A percentile compares a stretch with the other conserved stretches of the same genome.
These are phyloP conservation scores for Diaporthe nobilis DNA, from an alignment of 2,329 filamentous ascomycete species.

Conservation along the genomic window DNA sequence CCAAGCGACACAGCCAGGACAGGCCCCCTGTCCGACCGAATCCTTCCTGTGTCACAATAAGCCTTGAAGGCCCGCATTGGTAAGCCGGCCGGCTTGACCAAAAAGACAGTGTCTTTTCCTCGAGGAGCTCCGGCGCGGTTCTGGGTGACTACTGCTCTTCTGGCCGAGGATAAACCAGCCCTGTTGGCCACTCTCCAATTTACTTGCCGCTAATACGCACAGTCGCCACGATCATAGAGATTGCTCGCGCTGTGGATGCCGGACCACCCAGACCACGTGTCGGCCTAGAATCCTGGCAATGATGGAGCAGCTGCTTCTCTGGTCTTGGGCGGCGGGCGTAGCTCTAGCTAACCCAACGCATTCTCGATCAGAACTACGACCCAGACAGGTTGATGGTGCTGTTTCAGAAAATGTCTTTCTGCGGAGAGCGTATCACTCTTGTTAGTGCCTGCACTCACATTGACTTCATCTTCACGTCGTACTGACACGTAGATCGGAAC, in stretches of 20 bases:
- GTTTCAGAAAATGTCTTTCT: background rate
- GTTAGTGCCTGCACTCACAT: background rate
- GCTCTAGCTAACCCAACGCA: background rate
- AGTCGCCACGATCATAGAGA: background rate
- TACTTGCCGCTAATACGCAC: background rate
- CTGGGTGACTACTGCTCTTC: background rate
- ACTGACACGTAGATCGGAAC: background rate
- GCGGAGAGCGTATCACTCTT: conserved; percentile 10
- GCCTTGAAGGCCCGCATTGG: background rate
- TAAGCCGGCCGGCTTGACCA: background rate
- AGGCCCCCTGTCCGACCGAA: background rate
- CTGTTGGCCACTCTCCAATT: background rate
- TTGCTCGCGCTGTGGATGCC: background rate
- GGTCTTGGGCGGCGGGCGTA: background rate
- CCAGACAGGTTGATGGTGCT: background rate
- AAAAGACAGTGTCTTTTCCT: background rate
- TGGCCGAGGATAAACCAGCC: background rate
- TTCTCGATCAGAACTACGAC: background rate
- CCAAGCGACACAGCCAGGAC: background rate
- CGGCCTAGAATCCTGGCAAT: background rate
- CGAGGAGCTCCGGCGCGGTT: background rate
- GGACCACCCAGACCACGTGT: conserved; percentile 1
- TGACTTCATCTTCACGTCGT: background rate
- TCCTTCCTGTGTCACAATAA: conserved; percentile 3
- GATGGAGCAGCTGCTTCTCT: background rate